Evolutionary conservation across 2,329 filamentous ascomycete species (phyloP).

Genomic region (Dactylellina parvicollis): DNA sequence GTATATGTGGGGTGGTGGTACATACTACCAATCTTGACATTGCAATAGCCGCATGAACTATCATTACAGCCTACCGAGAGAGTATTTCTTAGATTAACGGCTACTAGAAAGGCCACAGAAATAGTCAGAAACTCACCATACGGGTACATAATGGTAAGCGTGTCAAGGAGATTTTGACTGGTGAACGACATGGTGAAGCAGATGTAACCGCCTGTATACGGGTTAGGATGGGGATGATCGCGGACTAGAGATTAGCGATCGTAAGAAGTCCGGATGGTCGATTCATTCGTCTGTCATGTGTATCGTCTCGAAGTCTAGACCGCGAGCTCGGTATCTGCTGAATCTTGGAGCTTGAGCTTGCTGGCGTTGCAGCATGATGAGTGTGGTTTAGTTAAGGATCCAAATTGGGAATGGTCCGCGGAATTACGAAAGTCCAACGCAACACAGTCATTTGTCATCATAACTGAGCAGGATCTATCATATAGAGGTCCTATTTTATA

Average conservation of each 20-base stretch:
- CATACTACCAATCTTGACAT: constrained; percentile 49
- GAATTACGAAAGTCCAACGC: constrained; percentile 2
- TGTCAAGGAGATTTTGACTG: constrained; percentile 2
- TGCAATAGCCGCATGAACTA: constrained; percentile 48
- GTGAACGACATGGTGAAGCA: background rate
- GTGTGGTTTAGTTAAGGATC: too few species aligned
- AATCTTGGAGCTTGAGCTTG: background rate
- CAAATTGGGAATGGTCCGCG: constrained; percentile 9
- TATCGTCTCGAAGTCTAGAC: background rate
- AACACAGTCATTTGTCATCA: background rate
- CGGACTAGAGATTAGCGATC: background rate
- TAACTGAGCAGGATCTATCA: too few species aligned
- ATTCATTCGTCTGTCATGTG: background rate
- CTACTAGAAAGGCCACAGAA: background rate
- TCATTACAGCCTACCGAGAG: constrained; percentile 32
- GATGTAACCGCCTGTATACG: background rate
- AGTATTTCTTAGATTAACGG: background rate
- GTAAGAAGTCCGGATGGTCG: background rate
- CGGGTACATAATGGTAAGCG: constrained; percentile 29
- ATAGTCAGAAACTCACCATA: constrained; percentile 14
- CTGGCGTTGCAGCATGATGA: constrained; percentile 12
- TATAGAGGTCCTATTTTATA: too few species aligned
- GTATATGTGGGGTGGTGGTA: background rate
- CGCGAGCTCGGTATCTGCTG: background rate
- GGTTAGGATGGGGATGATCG: background rate